Conservation (phyloP, 148 eudicot species). For the Polygonum maritimum region DNA sequence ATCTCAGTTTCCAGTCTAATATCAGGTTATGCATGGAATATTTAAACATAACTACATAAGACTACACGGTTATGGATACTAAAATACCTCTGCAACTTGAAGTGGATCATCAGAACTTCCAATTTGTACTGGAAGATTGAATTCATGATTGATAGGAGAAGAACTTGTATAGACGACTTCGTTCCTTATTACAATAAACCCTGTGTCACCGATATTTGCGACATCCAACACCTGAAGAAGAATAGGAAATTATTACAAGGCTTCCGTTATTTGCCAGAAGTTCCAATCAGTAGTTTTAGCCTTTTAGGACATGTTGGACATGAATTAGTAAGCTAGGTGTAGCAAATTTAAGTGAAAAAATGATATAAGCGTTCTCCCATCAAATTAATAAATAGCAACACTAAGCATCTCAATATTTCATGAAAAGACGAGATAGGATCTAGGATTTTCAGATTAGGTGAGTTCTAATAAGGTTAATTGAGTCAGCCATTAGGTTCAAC, state of each 20-base stretch:
- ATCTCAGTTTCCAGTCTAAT: background rate
- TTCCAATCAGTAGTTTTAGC: background rate
- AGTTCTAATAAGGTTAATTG: no score
- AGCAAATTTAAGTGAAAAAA: no score
- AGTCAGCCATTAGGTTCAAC: no score
- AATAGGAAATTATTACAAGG: background rate
- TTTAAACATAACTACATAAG: background rate
- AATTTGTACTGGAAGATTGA: slow-evolving; percentile 59
- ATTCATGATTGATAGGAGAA: slow-evolving; percentile 60
- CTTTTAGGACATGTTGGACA: background rate
- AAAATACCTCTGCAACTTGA: slow-evolving; percentile 49
- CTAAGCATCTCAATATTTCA: background rate
- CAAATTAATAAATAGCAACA: background rate
- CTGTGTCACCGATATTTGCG: slow-evolving; percentile 81
- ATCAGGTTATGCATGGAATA: background rate
- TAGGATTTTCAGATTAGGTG: no score
- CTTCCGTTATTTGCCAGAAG: background rate
- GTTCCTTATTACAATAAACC: slow-evolving; percentile 54
- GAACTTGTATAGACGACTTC: slow-evolving; percentile 47
- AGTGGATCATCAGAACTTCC: slow-evolving; percentile 40
- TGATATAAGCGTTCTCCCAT: background rate
- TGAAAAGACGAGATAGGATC: no score
- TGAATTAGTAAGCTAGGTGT: background rate
- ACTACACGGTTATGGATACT: background rate
- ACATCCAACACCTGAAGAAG: slow-evolving; percentile 55